These are phyloP conservation scores for Eimeria zaria DNA, from an alignment of 169 alveolate genomes.

Conservation along the genomic window DNA sequence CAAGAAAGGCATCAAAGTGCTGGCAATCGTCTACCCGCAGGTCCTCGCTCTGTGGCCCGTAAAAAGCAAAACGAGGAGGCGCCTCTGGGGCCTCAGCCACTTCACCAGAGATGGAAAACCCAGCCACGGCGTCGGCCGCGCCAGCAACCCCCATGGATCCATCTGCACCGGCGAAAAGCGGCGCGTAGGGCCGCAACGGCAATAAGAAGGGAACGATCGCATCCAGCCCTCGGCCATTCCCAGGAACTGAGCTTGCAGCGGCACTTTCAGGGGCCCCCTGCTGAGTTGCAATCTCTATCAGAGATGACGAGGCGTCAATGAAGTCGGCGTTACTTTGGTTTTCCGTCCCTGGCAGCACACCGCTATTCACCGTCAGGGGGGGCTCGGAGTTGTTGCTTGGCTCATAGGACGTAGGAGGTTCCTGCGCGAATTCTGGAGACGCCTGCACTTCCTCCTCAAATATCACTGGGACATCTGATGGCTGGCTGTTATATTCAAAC, in stretches of 20 bases:
- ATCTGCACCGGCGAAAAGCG: background rate
- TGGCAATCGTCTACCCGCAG: slow-evolving; percentile 46
- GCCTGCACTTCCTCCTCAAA: background rate
- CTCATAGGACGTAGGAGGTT: background rate
- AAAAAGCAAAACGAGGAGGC: slow-evolving; percentile 41
- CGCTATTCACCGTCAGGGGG: background rate
- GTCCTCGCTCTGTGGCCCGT: slow-evolving; percentile 64
- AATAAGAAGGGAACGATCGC: slow-evolving; percentile 40
- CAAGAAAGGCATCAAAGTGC: slow-evolving; percentile 74
- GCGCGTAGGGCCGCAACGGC: slow-evolving; percentile 62
- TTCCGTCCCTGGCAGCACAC: background rate
- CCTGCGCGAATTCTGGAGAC: background rate
- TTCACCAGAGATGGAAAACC: background rate
- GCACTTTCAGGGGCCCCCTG: background rate
- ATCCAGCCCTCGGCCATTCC: slow-evolving; percentile 4
- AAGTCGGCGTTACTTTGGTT: background rate
- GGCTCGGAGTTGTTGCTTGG: background rate
- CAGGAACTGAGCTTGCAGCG: background rate
- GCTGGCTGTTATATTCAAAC: background rate
- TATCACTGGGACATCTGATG: slow-evolving; percentile 9
- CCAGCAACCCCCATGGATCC: background rate
- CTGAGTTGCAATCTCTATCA: background rate
- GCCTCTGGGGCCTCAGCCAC: background rate
- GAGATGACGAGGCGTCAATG: background rate
- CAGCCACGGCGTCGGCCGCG: background rate